phyloP scores from a whole-genome alignment of 306 rosid genomes.

The Hippophae rhamnoides region DNA sequence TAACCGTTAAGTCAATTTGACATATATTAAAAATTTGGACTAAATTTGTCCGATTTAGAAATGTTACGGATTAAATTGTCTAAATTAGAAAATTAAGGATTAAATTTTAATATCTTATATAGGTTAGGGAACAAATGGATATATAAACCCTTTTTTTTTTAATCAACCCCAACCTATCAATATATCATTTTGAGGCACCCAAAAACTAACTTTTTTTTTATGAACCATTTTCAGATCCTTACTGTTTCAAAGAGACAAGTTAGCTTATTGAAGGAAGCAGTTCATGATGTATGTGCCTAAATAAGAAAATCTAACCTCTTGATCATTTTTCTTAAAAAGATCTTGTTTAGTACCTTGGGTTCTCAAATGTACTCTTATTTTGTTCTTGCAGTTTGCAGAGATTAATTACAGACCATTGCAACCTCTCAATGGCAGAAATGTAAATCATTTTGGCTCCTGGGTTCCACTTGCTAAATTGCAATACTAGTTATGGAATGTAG shows the following conservation, averaged over 20 bases:
- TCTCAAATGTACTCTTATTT: too few relatives aligned
- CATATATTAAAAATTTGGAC: too few relatives aligned
- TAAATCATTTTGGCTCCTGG: constrained; percentile 1
- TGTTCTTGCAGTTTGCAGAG: constrained; percentile 23
- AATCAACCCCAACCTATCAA: too few relatives aligned
- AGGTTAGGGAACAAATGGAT: too few relatives aligned
- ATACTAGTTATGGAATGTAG: not conserved
- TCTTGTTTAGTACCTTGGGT: too few relatives aligned
- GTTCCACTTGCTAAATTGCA: not conserved
- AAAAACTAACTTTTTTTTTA: not conserved
- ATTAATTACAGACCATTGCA: constrained; percentile 29
- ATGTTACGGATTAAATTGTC: too few relatives aligned
- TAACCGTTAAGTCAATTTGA: too few relatives aligned
- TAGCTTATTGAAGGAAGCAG: constrained; percentile 37
- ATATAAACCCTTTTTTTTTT: too few relatives aligned
- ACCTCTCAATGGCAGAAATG: constrained; percentile 18
- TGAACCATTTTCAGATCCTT: constrained; percentile 23
- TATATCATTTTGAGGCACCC: not conserved
- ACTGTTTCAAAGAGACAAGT: constrained; percentile 36
- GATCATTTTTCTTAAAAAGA: not conserved
- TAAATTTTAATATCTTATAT: too few relatives aligned
- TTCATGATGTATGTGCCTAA: constrained; percentile 43
- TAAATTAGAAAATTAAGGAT: too few relatives aligned
- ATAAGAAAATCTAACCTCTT: not conserved
- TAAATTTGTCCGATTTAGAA: too few relatives aligned